Percentiles rank a stretch among this genome's conserved stretches.
These are phyloP conservation scores for Schwanniomyces etchellsii DNA, from an alignment of 1,139 yeast species.

Conservation along the genomic window DNA sequence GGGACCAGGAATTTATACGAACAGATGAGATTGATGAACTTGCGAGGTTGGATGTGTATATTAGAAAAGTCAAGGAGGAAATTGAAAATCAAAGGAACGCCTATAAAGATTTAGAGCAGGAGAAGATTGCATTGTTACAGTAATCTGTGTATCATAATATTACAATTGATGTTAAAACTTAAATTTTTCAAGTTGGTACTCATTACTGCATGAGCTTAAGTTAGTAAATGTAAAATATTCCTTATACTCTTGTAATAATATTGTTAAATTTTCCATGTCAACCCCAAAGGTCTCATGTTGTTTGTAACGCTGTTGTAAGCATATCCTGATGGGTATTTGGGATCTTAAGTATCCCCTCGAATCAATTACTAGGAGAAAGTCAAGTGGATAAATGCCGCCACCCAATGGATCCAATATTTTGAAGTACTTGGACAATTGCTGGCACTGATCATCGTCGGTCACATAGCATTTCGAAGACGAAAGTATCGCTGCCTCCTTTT, in stretches of 20 bases:
- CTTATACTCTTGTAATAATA: conserved; percentile 18
- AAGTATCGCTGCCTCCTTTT: conserved; percentile 3
- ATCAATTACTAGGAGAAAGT: conserved; percentile 31
- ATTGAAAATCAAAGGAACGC: conserved; percentile 47
- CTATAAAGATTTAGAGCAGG: conserved; percentile 48
- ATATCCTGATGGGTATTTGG: conserved; percentile 17
- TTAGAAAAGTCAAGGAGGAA: conserved; percentile 55
- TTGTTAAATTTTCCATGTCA: conserved; percentile 12
- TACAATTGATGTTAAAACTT: conserved; percentile 1
- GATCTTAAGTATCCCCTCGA: conserved; percentile 16
- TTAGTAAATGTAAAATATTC: conserved; percentile 8
- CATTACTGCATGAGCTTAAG: no score
- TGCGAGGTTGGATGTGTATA: conserved; percentile 64
- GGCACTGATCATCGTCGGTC: conserved; percentile 11
- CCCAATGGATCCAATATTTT: conserved; percentile 42
- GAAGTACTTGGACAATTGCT: conserved; percentile 19
- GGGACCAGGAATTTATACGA: conserved; percentile 39
- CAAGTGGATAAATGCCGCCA: conserved; percentile 46
- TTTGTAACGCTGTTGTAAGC: conserved; percentile 9
- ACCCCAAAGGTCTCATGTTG: conserved; percentile 17
- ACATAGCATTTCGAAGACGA: conserved; percentile 4
- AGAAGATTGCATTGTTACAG: conserved; percentile 36
- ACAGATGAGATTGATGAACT: conserved; percentile 71
- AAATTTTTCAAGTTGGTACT: no score
- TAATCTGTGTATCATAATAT: conserved; percentile 8